A percentile compares a stretch with the other conserved stretches of the same genome.
phyloP scores from a whole-genome alignment of 2,329 filamentous ascomycete species.

The Malbranchea zuffiana region DNA sequence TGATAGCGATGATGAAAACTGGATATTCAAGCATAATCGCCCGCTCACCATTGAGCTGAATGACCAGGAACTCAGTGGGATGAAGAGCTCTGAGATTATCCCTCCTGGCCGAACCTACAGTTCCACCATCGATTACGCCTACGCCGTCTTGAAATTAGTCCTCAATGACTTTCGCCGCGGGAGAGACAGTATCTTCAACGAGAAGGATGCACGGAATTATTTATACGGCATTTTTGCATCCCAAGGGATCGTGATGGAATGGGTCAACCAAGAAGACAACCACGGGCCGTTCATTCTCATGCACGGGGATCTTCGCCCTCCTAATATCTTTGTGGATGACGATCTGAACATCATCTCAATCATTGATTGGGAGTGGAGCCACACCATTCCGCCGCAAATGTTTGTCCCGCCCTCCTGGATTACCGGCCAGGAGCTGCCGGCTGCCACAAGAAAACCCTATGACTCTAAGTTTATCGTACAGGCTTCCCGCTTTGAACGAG shows the following conservation, averaged over 20 bases:
- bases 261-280: slow-evolving; percentile 9
- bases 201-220: slow-evolving; percentile 12
- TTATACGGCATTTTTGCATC: slow-evolving; percentile 9
- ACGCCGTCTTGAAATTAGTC: slow-evolving; percentile 6
- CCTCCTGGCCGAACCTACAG: slow-evolving; percentile 8
- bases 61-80: slow-evolving; percentile 8
- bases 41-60: slow-evolving; percentile 7
- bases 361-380: slow-evolving; percentile 11
- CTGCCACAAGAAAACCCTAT: neutral
- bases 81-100: slow-evolving; percentile 3
- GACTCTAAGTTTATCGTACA: neutral
- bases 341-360: slow-evolving; percentile 10
- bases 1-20: slow-evolving; percentile 6
- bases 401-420: slow-evolving; percentile 9
- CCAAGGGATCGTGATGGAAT: slow-evolving; percentile 11
- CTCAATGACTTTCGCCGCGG: slow-evolving; percentile 9
- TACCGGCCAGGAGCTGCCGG: slow-evolving; percentile 1
- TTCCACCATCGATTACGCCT: slow-evolving; percentile 10
- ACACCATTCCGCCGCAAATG: slow-evolving; percentile 8
- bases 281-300: slow-evolving; percentile 12
- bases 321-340: slow-evolving; percentile 11
- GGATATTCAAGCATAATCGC: slow-evolving; percentile 8
- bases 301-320: slow-evolving; percentile 13
- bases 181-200: slow-evolving; percentile 5
- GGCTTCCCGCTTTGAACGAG: neutral